Base-by-base conservation (phyloP, 1,139 yeast genomes). In the Yamadazyma triangularis region DNA sequence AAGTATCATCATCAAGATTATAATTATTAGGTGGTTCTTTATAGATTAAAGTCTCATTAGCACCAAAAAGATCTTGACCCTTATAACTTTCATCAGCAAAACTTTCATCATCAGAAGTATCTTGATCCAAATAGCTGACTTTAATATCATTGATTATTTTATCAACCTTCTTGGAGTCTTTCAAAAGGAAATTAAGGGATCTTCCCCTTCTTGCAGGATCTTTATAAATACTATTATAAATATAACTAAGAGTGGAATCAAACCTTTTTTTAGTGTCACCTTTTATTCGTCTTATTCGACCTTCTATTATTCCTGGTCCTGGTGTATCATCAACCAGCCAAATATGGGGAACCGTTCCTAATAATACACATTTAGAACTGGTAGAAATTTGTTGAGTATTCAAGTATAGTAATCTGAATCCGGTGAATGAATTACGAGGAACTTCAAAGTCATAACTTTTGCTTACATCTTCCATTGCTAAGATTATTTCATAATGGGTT, bases 341-440 rank as follows among this genome's bases (percentile, higher is more conserved):
- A 13, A 73, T 59, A 13, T 59, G 56, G 0, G 95, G 94, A 2
- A 81, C 54, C 0, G 72, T 69, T 0, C 95, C 95, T 3, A 87
- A 48, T 14, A 84, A 58, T 2, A 73, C 49, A 5, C 73, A 66
- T 28, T 68, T 59, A 0, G 86, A 66, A 8, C 66, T 61, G 15
- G 62, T 58, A 24, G 78, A 65, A 6, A 85, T 52, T 28, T 73
- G 72, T 6, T 53, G 40, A 0, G 84, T 68, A 2, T 68, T 58
- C 10, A 77, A 65, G 48, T 78, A 77, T 23, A 70, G 58, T 24
- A 87, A 59, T 34, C 87, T 62, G 37, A 71, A 70, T 0, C 88
- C 86, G 0, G 89, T 79, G 53, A 74, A 80, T 4, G 88, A 77
- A 25, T 35, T 25, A 8, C 32, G 23, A 14, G 46, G 47, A 22